Base-by-base conservation (phyloP, 1,139 yeast genomes). In the Debaryomyces sp. region DNA sequence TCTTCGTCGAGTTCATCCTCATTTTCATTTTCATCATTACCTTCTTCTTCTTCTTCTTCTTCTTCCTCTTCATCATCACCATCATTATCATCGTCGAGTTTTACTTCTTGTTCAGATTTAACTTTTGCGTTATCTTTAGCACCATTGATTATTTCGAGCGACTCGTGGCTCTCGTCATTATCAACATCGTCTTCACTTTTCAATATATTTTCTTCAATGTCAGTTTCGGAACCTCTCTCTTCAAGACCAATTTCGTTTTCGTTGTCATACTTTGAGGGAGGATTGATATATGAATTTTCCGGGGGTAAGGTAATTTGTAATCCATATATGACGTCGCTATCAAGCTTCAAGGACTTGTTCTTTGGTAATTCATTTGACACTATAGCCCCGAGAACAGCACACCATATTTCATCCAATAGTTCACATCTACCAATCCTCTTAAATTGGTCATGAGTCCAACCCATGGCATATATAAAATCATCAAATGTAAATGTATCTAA, bases 401-500 rank as follows among this genome's bases (percentile, higher is more conserved):
- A 86, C 72, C 87, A 89, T 6, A 89, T 77, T 64, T 87, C 96
- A 57, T 85, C 83, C 42, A 89, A 63, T 43, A 88, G 64, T 24
- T 75, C 79, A 58, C 90, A 84, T 40, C 78, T 56, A 1, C 81
- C 80, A 6, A 62, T 49, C 9, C 77, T 75, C 10, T 68, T 62
- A 22, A 70, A 76, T 40, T 75, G 76, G 41, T 77, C 75, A 36
- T 66, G 60, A 46, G 67, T 68, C 87, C 87, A 81, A 10, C 77
- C 76, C 69, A 89, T 71, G 2, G 87, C 84, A 50, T 81, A 82
- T 5, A 87, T 63, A 59, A 84, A 87, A 60, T 88, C 95, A 65
- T 89, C 96, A 69, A 87, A 87, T 0, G 95, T 85, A 56, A 89
- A 86, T 0, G 88, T 81, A 60, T 87, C 92, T 18, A 89, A 70